Percentiles rank a stretch among this genome's conserved stretches.
Evolutionary conservation across 805 yeast genomes (phyloP).

Genomic region (Metschnikowia gelsemii): DNA sequence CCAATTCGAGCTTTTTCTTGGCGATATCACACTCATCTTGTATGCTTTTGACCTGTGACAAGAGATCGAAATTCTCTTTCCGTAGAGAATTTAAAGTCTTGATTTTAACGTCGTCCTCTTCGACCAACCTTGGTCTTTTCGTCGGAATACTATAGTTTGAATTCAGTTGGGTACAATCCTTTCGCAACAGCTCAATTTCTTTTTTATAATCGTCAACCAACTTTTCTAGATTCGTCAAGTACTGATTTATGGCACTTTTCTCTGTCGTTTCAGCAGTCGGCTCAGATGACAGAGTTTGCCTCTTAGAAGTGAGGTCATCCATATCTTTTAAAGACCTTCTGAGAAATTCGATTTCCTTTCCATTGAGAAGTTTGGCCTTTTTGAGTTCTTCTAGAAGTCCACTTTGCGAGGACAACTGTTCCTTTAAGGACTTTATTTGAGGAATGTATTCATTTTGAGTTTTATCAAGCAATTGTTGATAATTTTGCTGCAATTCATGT

Average conservation of each 20-base stretch:
- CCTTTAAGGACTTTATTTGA: slow-evolving; percentile 17
- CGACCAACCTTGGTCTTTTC: slow-evolving; percentile 29
- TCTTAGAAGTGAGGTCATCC: slow-evolving; percentile 29
- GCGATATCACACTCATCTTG: slow-evolving; percentile 37
- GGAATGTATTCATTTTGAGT: slow-evolving; percentile 15
- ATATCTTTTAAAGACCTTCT: slow-evolving; percentile 54
- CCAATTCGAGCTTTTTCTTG: slow-evolving; percentile 34
- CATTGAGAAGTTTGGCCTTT: slow-evolving; percentile 51
- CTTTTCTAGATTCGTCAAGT: slow-evolving; percentile 42
- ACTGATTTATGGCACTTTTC: slow-evolving; percentile 35
- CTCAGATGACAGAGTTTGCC: slow-evolving; percentile 13
- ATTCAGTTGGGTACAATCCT: slow-evolving; percentile 22
- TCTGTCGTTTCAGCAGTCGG: slow-evolving; percentile 14
- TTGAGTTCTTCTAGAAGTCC: slow-evolving; percentile 40
- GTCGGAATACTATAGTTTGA: slow-evolving; percentile 18
- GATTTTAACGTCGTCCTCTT: slow-evolving; percentile 15
- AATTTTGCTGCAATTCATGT: slow-evolving; percentile 16
- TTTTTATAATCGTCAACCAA: slow-evolving; percentile 56
- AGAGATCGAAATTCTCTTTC: slow-evolving; percentile 40
- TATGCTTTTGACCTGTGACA: slow-evolving; percentile 36
- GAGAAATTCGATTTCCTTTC: slow-evolving; percentile 57
- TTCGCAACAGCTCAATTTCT: slow-evolving; percentile 47
- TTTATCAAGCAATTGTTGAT: slow-evolving; percentile 4
- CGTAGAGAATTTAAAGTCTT: slow-evolving; percentile 33
- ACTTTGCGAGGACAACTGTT: slow-evolving; percentile 17